Conservation (phyloP, 345 rosid genomes). For the Clarkia xantiana region DNA sequence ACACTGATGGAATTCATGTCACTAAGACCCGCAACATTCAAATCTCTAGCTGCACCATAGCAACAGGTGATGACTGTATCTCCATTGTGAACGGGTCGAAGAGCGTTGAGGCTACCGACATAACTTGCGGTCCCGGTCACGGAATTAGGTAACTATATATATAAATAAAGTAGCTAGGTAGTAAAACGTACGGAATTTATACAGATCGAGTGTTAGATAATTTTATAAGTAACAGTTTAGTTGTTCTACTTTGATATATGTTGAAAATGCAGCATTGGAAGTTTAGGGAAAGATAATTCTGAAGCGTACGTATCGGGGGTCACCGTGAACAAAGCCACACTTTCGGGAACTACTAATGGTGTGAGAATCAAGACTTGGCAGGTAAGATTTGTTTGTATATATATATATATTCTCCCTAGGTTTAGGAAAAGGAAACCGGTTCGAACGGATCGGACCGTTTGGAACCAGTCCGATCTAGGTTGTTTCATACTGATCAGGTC, state of each 20-base stretch:
- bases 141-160: conserved; percentile 47
- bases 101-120: conserved; percentile 28
- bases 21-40: conserved; percentile 45
- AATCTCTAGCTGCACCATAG: conserved; percentile 31
- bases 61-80: conserved; percentile 87
- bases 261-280: conserved; percentile 46
- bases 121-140: conserved; percentile 63
- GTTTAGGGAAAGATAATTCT: conserved; percentile 46
- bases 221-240: too few relatives aligned
- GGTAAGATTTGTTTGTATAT: conserved; percentile 28
- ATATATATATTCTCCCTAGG: too few relatives aligned
- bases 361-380: conserved; percentile 88
- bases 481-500: too few relatives aligned
- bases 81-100: conserved; percentile 45
- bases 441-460: background rate
- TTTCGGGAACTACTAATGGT: conserved; percentile 61
- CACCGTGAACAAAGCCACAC: conserved; percentile 45
- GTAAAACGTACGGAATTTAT: too few relatives aligned
- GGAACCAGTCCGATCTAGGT: background rate
- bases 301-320: conserved; percentile 55
- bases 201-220: too few relatives aligned
- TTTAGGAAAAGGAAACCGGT: too few relatives aligned
- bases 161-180: too few relatives aligned
- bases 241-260: background rate
- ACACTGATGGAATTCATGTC: conserved; percentile 85